Evolutionary conservation across 352 stramenopile species (phyloP).

Genomic region (Phytophthora citricola): DNA sequence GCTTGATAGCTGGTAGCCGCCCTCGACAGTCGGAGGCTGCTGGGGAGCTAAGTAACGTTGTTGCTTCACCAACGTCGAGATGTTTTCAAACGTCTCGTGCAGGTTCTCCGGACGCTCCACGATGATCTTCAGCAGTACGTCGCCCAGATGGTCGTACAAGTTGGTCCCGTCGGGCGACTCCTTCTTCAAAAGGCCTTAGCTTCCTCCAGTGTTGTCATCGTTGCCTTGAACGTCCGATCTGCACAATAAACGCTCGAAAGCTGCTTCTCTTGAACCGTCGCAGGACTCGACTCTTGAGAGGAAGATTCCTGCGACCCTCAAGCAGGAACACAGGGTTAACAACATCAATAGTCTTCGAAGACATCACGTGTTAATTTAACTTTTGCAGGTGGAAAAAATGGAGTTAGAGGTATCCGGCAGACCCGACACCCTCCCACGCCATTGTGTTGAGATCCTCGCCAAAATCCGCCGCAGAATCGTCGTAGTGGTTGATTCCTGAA

Average conservation of each 20-base stretch:
- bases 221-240: slow-evolving; percentile 1
- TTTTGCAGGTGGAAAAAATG: slow-evolving; percentile 27
- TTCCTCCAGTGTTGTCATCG: slow-evolving; percentile 84
- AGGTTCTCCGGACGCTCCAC: slow-evolving; percentile 88
- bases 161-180: slow-evolving; percentile 76
- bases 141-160: slow-evolving; percentile 87
- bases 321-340: slow-evolving; percentile 2
- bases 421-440: slow-evolving; percentile 77
- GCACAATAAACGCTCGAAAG: slow-evolving; percentile 14
- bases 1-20: slow-evolving; percentile 33
- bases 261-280: slow-evolving; percentile 26
- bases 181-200: slow-evolving; percentile 91
- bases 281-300: slow-evolving; percentile 24
- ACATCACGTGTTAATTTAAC: slow-evolving; percentile 18
- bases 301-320: slow-evolving; percentile 28
- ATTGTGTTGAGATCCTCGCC: slow-evolving; percentile 68
- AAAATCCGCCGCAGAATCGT: slow-evolving; percentile 53
- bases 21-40: slow-evolving; percentile 37
- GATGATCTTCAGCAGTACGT: slow-evolving; percentile 88
- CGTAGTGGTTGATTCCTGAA: slow-evolving; percentile 64
- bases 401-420: slow-evolving; percentile 62
- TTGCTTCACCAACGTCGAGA: slow-evolving; percentile 88
- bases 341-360: neutral
- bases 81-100: slow-evolving; percentile 86
- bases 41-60: slow-evolving; percentile 61